Conservation (phyloP, 2,329 filamentous ascomycete genomes). For the Alternaria consortialis region DNA sequence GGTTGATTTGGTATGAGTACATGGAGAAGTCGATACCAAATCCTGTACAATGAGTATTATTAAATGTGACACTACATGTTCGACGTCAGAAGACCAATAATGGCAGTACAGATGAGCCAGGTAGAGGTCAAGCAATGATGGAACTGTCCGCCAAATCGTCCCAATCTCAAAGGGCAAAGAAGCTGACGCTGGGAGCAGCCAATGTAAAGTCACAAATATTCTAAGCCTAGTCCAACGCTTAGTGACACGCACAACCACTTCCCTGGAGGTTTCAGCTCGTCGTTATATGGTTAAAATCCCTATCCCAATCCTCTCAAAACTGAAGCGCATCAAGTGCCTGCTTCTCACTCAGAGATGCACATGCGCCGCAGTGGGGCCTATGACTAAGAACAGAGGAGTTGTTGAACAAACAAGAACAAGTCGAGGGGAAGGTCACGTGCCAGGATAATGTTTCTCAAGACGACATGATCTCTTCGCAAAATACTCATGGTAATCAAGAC, state of each 20-base stretch:
- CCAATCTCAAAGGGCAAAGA: not conserved
- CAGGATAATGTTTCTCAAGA: too few species aligned
- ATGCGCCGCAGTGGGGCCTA: too few species aligned
- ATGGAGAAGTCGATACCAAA: not conserved
- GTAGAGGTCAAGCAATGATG: not conserved
- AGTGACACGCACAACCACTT: not conserved
- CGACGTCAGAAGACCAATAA: not conserved
- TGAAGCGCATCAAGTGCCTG: too few species aligned
- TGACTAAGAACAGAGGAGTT: not conserved
- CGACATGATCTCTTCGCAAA: not conserved
- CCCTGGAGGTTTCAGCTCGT: too few species aligned
- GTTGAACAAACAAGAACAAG: not conserved
- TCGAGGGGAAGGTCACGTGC: too few species aligned
- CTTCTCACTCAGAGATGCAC: too few species aligned
- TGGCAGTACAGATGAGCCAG: not conserved
- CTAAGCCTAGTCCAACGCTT: not conserved
- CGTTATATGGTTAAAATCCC: too few species aligned
- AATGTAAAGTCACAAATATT: not conserved
- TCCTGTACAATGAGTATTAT: constrained; percentile 11
- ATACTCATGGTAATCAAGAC: not conserved
- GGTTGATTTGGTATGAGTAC: constrained; percentile 26
- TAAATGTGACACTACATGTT: not conserved
- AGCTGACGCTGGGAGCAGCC: not conserved
- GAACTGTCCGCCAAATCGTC: not conserved
- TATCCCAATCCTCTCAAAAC: too few species aligned